Evolutionary conservation across 2,329 filamentous ascomycete species (phyloP), one percentile per base, ranked within the genome.

Genomic region (Cladophialophora exuberans): DNA sequence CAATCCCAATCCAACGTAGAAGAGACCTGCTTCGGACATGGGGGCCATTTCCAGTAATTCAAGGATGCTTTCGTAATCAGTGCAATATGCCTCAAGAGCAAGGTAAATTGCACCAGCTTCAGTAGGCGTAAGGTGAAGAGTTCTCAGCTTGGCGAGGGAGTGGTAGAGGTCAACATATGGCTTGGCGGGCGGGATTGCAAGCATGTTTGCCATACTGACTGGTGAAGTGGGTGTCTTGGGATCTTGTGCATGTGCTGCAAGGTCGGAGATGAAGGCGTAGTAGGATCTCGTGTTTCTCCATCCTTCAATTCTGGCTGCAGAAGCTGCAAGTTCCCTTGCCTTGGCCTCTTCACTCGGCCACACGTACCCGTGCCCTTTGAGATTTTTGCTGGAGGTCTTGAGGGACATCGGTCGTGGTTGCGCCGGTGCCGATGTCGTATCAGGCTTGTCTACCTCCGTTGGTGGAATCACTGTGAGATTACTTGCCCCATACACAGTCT

Each of bases 251-350:
- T 64, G 57, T n/a, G 51, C 44, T 9, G 72, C 71, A n/a, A 74
- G 70, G 54, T 74, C 89, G 77, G 96, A 90, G 61, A 97, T 93
- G 69, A 90, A 97, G 63, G 89, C 91, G 74, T 95, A 96, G 69
- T 99, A 99, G 67, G 90, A 96, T 57, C 94, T 82, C 1, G 94
- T 97, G 61, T 90, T 95, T 63, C 94, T 85, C 94, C 94, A 99
- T 53, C 93, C 94, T 75, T 99, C 94, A 59, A 99, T 95, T 53
- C 94, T 83, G 54, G 89, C 90, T 42, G 94, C 90, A 58, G 96
- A 96, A 2, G 91, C 93, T 13, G 91, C 89, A 31, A 99, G 82
- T 73, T 99, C 94, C 65, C 86, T 87, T 65, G 88, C 82, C 72
- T 90, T 93, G 6, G 87, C 81, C 35, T 79, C 76, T 52, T 97